Evolutionary conservation across 1,284 basidiomycete genomes (phyloP).

Genomic region (Apiotrichum gracile): DNA sequence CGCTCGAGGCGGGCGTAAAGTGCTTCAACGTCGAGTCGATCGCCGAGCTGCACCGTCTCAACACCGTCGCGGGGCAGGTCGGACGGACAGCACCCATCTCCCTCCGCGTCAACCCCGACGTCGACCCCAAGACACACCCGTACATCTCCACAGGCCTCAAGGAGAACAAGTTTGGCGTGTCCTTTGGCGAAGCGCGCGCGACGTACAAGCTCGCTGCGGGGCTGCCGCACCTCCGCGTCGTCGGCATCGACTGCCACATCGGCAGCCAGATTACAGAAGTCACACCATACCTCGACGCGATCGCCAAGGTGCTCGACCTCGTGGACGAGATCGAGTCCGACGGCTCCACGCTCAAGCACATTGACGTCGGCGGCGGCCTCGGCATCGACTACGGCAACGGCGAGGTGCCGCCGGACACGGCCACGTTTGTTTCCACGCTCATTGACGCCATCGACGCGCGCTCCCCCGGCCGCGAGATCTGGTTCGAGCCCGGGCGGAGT

Average conservation of each 20-base stretch:
- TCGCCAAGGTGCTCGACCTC: constrained; percentile 6
- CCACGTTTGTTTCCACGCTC: constrained; percentile 4
- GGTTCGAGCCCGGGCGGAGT: constrained; percentile 11
- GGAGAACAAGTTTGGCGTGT: constrained; percentile 13
- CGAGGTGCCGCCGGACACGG: not conserved
- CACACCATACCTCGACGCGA: constrained; percentile 5
- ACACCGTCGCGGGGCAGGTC: constrained; percentile 1
- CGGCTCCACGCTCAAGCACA: constrained; percentile 4
- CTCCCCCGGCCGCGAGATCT: not conserved
- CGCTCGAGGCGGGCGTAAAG: constrained; percentile 7
- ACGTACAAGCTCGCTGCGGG: not conserved
- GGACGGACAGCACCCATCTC: not conserved
- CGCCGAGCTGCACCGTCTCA: constrained; percentile 3
- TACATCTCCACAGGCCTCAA: constrained; percentile 6
- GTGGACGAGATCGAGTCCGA: constrained; percentile 1
- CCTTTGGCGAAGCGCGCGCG: not conserved
- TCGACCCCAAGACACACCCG: constrained; percentile 6
- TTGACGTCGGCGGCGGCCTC: constrained; percentile 9
- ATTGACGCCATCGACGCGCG: not conserved
- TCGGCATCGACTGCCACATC: constrained; percentile 11
- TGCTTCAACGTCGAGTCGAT: constrained; percentile 14
- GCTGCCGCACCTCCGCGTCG: not conserved
- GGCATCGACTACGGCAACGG: constrained; percentile 13
- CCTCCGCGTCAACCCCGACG: constrained; percentile 9
- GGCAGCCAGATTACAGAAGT: constrained; percentile 7